Conservation (phyloP, 2,329 filamentous ascomycete genomes). For the Exophiala xenobiotica region DNA sequence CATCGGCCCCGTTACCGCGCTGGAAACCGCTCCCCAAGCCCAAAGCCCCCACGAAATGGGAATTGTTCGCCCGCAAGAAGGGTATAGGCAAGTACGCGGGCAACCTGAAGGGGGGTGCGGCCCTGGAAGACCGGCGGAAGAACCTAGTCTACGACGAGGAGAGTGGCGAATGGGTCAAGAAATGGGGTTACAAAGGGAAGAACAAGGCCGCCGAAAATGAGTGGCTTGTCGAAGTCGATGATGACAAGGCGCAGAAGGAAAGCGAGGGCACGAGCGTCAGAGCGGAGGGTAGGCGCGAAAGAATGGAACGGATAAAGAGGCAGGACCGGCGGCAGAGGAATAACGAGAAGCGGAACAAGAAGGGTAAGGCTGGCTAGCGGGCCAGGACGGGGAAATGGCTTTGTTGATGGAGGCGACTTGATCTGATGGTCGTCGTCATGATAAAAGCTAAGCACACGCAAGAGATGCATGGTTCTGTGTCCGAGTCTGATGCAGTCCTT, state of each 20-base stretch:
- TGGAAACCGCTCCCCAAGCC: constrained; percentile 85
- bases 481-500: too few relatives aligned
- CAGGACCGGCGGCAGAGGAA: constrained; percentile 68
- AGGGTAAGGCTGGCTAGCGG: constrained; percentile 28
- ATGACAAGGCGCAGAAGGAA: constrained; percentile 70
- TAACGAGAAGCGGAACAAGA: constrained; percentile 53
- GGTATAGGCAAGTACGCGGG: constrained; percentile 81
- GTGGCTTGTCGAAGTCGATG: constrained; percentile 90
- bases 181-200: constrained; percentile 91
- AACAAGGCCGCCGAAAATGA: constrained; percentile 81
- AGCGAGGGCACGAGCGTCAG: constrained; percentile 59
- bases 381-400: neutral
- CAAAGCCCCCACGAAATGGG: constrained; percentile 88
- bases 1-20: constrained; percentile 62
- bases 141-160: constrained; percentile 83
- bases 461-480: too few relatives aligned
- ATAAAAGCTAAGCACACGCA: too few relatives aligned
- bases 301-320: constrained; percentile 61
- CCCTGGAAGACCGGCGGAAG: constrained; percentile 57
- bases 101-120: constrained; percentile 55
- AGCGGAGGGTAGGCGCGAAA: constrained; percentile 66
- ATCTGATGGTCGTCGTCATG: too few relatives aligned
- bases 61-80: constrained; percentile 94
- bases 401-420: neutral
- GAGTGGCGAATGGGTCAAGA: constrained; percentile 82